Conservation (phyloP, 805 yeast genomes). For the Saccharomyces jurei region DNA sequence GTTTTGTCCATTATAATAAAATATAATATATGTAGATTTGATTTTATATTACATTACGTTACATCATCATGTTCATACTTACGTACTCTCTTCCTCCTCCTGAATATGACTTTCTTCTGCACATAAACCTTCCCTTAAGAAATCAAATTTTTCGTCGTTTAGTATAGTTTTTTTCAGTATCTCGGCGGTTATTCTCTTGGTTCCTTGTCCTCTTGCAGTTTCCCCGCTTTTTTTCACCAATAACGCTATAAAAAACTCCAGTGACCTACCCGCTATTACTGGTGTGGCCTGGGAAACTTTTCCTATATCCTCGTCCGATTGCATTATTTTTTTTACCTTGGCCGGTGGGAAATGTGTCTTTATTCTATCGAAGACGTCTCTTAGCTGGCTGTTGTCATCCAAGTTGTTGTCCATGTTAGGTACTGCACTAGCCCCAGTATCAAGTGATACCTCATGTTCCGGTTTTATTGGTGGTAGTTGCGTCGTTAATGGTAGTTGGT, state of each 20-base stretch:
- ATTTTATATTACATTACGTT: neutral
- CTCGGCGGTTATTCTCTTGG: constrained; percentile 72
- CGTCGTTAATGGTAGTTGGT: neutral
- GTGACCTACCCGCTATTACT: constrained; percentile 90
- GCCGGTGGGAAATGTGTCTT: constrained; percentile 89
- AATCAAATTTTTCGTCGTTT: constrained; percentile 86
- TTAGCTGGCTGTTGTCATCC: constrained; percentile 6
- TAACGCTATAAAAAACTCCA: constrained; percentile 85
- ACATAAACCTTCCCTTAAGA: constrained; percentile 56
- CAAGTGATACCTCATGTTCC: neutral
- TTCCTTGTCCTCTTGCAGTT: constrained; percentile 67
- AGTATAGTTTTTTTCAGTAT: constrained; percentile 79
- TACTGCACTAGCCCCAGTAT: neutral
- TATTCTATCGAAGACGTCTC: constrained; percentile 34
- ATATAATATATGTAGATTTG: neutral
- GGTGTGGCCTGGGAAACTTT: constrained; percentile 99
- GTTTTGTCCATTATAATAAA: neutral
- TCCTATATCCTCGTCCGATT: constrained; percentile 95
- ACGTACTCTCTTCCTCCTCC: constrained; percentile 4
- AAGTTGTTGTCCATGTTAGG: neutral
- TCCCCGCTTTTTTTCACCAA: constrained; percentile 76
- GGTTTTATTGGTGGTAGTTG: neutral
- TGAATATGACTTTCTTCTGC: constrained; percentile 11
- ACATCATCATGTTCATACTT: neutral
- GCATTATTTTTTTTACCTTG: constrained; percentile 92